phyloP scores from a whole-genome alignment of 768 basidiomycete species.

The Termitomyces sp. region DNA sequence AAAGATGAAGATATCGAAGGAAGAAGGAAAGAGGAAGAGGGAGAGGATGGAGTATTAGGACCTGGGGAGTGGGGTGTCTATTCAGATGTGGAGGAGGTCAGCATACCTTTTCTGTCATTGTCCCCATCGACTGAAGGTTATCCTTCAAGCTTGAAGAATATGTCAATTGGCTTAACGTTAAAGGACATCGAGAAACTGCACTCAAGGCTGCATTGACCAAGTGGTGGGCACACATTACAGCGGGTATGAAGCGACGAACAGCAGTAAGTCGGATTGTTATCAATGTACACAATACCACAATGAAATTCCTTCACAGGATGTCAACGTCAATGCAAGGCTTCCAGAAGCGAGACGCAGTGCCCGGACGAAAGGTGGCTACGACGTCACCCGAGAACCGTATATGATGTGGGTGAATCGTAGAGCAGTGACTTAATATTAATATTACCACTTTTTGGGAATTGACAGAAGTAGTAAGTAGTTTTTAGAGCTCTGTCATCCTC shows the following conservation, averaged over 20 bases:
- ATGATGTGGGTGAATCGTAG: constrained; percentile 87
- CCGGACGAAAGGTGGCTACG: constrained; percentile 60
- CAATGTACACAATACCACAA: background rate
- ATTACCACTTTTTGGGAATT: background rate
- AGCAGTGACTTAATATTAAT: constrained; percentile 45
- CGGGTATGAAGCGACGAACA: constrained; percentile 71
- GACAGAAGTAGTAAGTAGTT: background rate
- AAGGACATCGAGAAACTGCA: constrained; percentile 84
- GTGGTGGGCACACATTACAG: constrained; percentile 80
- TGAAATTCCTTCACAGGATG: constrained; percentile 43
- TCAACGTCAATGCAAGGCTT: constrained; percentile 61
- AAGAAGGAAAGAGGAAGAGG: constrained; percentile 75
- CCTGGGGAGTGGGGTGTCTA: constrained; percentile 90
- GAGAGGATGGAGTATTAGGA: constrained; percentile 64
- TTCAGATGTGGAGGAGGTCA: constrained; percentile 82
- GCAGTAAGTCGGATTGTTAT: constrained; percentile 45
- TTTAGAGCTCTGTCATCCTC: background rate
- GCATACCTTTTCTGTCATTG: constrained; percentile 16
- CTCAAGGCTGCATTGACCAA: constrained; percentile 73
- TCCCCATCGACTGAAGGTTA: constrained; percentile 1
- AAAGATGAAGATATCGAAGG: constrained; percentile 53
- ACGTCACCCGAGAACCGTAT: constrained; percentile 75
- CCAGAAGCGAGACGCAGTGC: constrained; percentile 80
- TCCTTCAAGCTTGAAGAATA: constrained; percentile 69
- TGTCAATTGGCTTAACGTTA: constrained; percentile 85